Evolutionary conservation across 768 basidiomycete genomes (phyloP).

Genomic region (Mycena metata): DNA sequence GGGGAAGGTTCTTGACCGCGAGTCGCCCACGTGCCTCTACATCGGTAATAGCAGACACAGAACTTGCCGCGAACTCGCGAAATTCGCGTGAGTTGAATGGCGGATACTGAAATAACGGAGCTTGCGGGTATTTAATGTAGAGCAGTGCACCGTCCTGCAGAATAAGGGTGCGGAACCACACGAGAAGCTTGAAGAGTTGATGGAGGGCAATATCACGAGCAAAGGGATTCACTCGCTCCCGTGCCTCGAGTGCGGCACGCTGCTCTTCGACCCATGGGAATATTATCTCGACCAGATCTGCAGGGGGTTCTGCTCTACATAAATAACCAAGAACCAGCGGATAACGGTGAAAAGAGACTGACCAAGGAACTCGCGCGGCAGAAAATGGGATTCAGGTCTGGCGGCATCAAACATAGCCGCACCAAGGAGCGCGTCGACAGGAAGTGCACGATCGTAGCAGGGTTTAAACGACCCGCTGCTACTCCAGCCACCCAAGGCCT

Average conservation of each 20-base stretch:
- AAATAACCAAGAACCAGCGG: not conserved
- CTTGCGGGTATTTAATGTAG: not conserved
- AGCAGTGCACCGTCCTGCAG: conserved; percentile 21
- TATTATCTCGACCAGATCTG: conserved; percentile 29
- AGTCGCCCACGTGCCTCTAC: not conserved
- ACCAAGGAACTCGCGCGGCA: conserved; percentile 44
- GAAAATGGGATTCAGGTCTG: conserved; percentile 45
- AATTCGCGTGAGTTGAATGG: conserved; percentile 16
- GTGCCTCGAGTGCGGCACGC: conserved; percentile 7
- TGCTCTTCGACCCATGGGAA: conserved; percentile 49
- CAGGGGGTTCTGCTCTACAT: conserved; percentile 39
- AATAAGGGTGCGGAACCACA: conserved; percentile 18
- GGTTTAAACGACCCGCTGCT: conserved; percentile 41
- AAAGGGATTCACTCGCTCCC: not conserved
- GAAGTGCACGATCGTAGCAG: conserved; percentile 48
- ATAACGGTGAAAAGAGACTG: conserved; percentile 11
- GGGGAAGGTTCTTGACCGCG: conserved; percentile 4
- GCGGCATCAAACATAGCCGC: conserved; percentile 48
- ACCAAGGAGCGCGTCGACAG: conserved; percentile 47
- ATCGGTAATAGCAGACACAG: not conserved
- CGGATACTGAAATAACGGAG: conserved; percentile 4
- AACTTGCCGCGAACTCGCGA: not conserved
- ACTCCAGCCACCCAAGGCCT: conserved; percentile 51
- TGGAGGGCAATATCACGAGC: conserved; percentile 44
- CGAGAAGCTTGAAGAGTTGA: conserved; percentile 39